Evolutionary conservation across 768 basidiomycete genomes (phyloP), one percentile per base, ranked within the genome.

Genomic region (Lactifluus echinatus): DNA sequence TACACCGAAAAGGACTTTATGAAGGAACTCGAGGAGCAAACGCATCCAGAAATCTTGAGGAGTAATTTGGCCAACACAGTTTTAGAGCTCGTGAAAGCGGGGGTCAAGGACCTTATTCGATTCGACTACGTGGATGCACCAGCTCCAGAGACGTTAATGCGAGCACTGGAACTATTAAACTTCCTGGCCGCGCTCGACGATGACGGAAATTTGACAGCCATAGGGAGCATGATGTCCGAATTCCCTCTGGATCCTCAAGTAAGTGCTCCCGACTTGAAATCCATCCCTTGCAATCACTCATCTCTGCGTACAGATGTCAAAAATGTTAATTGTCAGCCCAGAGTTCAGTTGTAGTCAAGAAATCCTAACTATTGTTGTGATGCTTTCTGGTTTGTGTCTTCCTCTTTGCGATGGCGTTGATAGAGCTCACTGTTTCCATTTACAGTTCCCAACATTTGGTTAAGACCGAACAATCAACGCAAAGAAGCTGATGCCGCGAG

Each of bases 191-290:
- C 94, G 0, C 75, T 99, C 59, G 93, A 98, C 66, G 93, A 97
- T 64, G 93, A 96, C 2, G 94, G 96, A 11, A 83, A 91, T 50
- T 70, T 99, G 56, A 98, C 96, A 1, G 71, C 83, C 0, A 74
- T 98, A 7, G 96, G 96, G 4, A 75, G 73, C 36, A 86, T 92
- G 59, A 97, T 98, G 95, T 95, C 96, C 0, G 93, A 97, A 65
- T 98, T 98, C 76, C 96, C 95, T 12, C 79, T 99, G n/a, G 96
- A 98, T 70, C 96, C 95, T 39, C 94, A 94, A 77, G 89, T 88
- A 63, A 10, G n/a, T 11, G 24, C 24, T 23, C 8, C 8, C 23
- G 7, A 8, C 12, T 1, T 21, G 10, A 10, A 12, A 7, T 24
- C n/a, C 43, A 24, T 50, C 39, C n/a, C 23, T 31, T 11, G 23